phyloP scores from a whole-genome alignment of 306 rosid genomes.

The Gleditsia sinensis region DNA sequence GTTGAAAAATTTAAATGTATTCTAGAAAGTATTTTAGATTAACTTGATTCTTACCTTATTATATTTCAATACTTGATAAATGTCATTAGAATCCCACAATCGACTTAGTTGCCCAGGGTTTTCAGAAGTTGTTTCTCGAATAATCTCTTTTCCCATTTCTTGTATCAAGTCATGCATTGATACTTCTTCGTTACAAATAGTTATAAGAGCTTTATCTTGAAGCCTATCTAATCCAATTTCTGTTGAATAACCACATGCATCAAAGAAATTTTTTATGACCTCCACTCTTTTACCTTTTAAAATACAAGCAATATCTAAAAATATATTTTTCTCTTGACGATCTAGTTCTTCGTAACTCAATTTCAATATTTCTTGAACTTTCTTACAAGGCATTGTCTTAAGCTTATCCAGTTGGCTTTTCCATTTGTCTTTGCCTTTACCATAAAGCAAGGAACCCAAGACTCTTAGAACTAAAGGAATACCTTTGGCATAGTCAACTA shows the following conservation, averaged over 20 bases:
- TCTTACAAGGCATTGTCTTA: not conserved
- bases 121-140: not conserved
- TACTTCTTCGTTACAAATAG: not conserved
- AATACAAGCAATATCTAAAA: slow-evolving; percentile 17
- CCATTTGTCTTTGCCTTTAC: not conserved
- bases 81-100: not conserved
- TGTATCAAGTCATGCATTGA: not conserved
- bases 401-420: not conserved
- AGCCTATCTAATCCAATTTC: not conserved
- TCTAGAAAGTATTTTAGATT: not conserved
- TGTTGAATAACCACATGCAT: not conserved
- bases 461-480: not conserved
- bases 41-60: not conserved
- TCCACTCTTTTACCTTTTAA: not conserved
- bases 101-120: not conserved
- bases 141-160: not conserved
- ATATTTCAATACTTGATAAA: not conserved
- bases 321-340: not conserved
- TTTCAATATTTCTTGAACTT: not conserved
- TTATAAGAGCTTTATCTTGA: not conserved
- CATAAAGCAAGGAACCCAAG: not conserved
- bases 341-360: not conserved
- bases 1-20: not conserved
- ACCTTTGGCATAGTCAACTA: not conserved
- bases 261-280: not conserved